Evolutionary conservation across 1,139 yeast genomes (phyloP).

Genomic region (Ashbya aceris): DNA sequence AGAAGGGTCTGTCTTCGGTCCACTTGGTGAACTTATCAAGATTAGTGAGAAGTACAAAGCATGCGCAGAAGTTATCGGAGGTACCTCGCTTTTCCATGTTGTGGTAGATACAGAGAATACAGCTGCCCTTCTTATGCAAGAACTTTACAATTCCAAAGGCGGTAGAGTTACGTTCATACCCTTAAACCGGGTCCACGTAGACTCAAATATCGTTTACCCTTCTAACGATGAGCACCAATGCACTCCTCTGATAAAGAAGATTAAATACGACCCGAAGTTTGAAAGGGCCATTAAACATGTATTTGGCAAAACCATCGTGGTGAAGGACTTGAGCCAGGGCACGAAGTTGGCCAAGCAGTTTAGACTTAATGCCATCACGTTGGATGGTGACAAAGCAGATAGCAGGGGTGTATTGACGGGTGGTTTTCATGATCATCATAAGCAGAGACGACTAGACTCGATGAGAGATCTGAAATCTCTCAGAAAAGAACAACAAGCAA

Average conservation of each 20-base stretch:
- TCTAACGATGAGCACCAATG: slow-evolving; percentile 33
- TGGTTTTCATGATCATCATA: slow-evolving; percentile 63
- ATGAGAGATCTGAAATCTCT: slow-evolving; percentile 47
- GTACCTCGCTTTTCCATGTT: slow-evolving; percentile 74
- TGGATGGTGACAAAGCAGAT: slow-evolving; percentile 88
- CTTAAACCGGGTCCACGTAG: slow-evolving; percentile 68
- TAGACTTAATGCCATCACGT: slow-evolving; percentile 68
- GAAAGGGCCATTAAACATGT: slow-evolving; percentile 65
- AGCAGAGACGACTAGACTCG: slow-evolving; percentile 61
- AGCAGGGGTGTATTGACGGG: slow-evolving; percentile 80
- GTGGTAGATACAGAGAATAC: slow-evolving; percentile 86
- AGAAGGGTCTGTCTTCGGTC: slow-evolving; percentile 59
- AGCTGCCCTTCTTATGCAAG: slow-evolving; percentile 71
- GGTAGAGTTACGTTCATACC: slow-evolving; percentile 93
- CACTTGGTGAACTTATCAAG: slow-evolving; percentile 71
- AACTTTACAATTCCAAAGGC: slow-evolving; percentile 54
- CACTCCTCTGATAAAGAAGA: slow-evolving; percentile 68
- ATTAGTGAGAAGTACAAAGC: slow-evolving; percentile 77
- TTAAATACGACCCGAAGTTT: slow-evolving; percentile 48
- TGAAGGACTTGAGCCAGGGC: slow-evolving; percentile 61
- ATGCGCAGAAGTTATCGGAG: slow-evolving; percentile 86
- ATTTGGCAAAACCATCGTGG: slow-evolving; percentile 74
- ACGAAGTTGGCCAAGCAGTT: slow-evolving; percentile 54
- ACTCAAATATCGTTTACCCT: slow-evolving; percentile 35
- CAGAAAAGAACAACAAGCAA: slow-evolving; percentile 38